A percentile compares a stretch with the other conserved stretches of the same genome.
Conservation (phyloP, 305 asterid genomes). For the Solanum hybrid region DNA sequence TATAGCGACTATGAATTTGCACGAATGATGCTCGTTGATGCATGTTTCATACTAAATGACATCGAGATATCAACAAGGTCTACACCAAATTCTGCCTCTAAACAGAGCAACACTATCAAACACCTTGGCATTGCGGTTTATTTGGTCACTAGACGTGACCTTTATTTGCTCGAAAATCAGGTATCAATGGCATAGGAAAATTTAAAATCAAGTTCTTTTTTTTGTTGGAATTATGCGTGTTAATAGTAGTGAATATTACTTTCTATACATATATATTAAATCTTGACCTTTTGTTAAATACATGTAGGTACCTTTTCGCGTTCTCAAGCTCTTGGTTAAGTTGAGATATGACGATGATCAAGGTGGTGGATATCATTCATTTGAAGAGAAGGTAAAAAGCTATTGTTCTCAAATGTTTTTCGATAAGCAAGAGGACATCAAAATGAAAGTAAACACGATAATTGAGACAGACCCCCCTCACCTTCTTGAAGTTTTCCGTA, state of each 20-base stretch:
- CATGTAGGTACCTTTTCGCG: not conserved
- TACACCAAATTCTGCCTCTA: not conserved
- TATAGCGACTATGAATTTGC: conserved; percentile 8
- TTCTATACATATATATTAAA: too few relatives aligned
- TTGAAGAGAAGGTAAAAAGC: too few relatives aligned
- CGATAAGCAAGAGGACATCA: too few relatives aligned
- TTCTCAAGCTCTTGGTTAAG: not conserved
- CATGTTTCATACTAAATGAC: conserved; percentile 15
- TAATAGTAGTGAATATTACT: too few relatives aligned
- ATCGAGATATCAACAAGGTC: not conserved
- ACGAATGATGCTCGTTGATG: conserved; percentile 28
- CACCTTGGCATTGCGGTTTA: not conserved
- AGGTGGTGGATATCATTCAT: not conserved
- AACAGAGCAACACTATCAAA: not conserved
- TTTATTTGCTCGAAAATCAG: conserved; percentile 20
- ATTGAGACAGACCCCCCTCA: not conserved
- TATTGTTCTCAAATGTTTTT: too few relatives aligned
- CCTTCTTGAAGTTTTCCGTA: not conserved
- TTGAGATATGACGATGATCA: not conserved
- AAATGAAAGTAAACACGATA: too few relatives aligned
- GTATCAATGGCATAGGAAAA: not conserved
- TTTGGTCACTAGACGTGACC: not conserved
- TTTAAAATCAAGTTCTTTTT: too few relatives aligned
- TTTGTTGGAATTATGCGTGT: too few relatives aligned
- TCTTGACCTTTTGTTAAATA: too few relatives aligned